Evolutionary conservation across 768 basidiomycete genomes (phyloP).

Genomic region (Rhizopogon salebrosus): DNA sequence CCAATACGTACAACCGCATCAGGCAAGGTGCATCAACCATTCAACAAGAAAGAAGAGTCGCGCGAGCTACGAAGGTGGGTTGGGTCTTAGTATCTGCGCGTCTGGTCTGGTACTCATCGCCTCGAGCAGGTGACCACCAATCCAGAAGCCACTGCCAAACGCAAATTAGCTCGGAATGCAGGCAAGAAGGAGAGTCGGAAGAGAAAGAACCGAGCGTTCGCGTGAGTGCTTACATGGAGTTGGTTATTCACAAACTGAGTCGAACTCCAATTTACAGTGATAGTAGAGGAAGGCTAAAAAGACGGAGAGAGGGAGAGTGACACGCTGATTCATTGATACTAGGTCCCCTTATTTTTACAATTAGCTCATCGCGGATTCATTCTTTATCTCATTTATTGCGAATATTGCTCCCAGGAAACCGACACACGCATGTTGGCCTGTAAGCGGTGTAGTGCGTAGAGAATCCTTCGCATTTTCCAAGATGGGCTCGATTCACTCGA

Average conservation of each 20-base stretch:
- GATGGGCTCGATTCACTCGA: no score
- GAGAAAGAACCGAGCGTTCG: conserved; percentile 57
- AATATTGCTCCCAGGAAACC: no score
- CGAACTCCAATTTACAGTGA: conserved; percentile 30
- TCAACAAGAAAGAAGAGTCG: conserved; percentile 67
- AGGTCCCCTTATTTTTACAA: no score
- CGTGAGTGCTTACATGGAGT: conserved; percentile 39
- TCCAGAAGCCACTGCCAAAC: conserved; percentile 71
- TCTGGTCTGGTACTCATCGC: not conserved
- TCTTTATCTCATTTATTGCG: no score
- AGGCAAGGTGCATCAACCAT: conserved; percentile 64
- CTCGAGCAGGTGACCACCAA: conserved; percentile 55
- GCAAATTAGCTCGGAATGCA: conserved; percentile 65
- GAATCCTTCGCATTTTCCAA: no score
- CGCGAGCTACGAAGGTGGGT: conserved; percentile 45
- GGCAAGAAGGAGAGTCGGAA: conserved; percentile 86
- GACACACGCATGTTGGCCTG: no score
- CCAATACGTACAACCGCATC: conserved; percentile 72
- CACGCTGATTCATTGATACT: no score
- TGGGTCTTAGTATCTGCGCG: not conserved
- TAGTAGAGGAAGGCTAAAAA: conserved; percentile 43
- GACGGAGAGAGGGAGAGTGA: conserved; percentile 31
- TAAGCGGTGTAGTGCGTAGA: no score
- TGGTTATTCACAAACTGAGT: not conserved
- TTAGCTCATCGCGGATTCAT: no score